A percentile compares a stretch with the other conserved stretches of the same genome.
These are phyloP conservation scores for Colletotrichum sansevieriae DNA, from an alignment of 2,329 filamentous ascomycete species.

Conservation along the genomic window DNA sequence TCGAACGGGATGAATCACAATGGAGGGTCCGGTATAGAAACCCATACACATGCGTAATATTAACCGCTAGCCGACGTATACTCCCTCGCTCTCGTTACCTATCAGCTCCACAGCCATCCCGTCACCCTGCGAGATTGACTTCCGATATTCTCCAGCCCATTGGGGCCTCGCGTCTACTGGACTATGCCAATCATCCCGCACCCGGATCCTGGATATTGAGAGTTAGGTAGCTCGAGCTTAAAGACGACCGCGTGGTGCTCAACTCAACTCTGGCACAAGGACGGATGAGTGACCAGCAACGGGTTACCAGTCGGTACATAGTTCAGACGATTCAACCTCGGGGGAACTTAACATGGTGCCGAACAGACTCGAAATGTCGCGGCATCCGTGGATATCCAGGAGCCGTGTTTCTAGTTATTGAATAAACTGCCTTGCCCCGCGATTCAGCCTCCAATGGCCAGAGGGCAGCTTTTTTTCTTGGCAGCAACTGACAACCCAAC, in stretches of 20 bases:
- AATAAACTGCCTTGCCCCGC: slow-evolving; percentile 13
- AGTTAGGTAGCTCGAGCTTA: no score
- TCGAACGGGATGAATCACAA: no score
- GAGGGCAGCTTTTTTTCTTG: slow-evolving; percentile 1
- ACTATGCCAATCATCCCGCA: no score
- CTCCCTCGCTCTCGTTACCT: background rate
- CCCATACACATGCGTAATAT: no score
- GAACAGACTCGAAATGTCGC: slow-evolving; percentile 29
- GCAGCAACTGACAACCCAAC: slow-evolving; percentile 18
- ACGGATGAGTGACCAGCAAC: background rate
- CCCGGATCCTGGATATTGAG: no score
- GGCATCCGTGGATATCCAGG: slow-evolving; percentile 9
- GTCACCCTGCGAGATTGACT: no score
- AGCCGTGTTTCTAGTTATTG: slow-evolving; percentile 23
- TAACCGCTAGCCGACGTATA: slow-evolving; percentile 2
- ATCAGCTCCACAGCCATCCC: no score
- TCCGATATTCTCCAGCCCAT: no score
- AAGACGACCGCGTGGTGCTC: background rate
- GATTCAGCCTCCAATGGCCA: slow-evolving; percentile 17
- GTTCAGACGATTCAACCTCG: slow-evolving; percentile 24
- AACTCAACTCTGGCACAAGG: background rate
- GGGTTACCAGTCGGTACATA: background rate
- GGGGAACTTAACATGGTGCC: background rate
- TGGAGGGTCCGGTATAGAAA: no score
- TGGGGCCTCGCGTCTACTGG: no score